Conservation (phyloP, 371 early-diverging fungal species). For the Mortierella sp. region DNA sequence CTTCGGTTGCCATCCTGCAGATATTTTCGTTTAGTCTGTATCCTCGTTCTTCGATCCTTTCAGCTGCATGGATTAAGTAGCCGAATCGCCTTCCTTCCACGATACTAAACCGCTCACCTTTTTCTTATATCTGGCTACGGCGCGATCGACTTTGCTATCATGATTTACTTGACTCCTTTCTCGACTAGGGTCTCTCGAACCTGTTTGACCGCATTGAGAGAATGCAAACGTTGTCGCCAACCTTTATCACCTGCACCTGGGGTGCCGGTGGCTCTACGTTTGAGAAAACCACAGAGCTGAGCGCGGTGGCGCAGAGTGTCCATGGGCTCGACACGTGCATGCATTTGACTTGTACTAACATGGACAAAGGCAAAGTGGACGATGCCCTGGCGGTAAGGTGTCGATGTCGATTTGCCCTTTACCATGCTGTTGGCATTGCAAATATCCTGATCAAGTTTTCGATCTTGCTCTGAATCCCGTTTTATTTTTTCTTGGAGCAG, state of each 20-base stretch:
- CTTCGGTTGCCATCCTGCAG: background rate
- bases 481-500: slow-evolving; percentile 18
- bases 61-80: background rate
- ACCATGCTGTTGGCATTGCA: background rate
- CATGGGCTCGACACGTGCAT: slow-evolving; percentile 92
- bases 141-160: background rate
- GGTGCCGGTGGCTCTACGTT: slow-evolving; percentile 95
- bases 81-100: background rate
- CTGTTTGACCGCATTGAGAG: slow-evolving; percentile 92
- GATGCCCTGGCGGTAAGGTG: slow-evolving; percentile 77
- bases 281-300: slow-evolving; percentile 85
- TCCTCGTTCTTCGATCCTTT: slow-evolving; percentile 12
- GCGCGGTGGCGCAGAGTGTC: slow-evolving; percentile 85
- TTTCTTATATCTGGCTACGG: slow-evolving; percentile 39
- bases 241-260: slow-evolving; percentile 96
- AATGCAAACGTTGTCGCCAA: slow-evolving; percentile 87
- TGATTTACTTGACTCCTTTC: background rate
- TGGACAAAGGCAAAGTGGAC: slow-evolving; percentile 89
- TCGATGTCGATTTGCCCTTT: too few relatives aligned
- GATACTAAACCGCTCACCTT: background rate
- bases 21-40: slow-evolving; percentile 13
- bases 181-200: slow-evolving; percentile 82
- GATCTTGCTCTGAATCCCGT: background rate
- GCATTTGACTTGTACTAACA: slow-evolving; percentile 98
- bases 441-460: background rate